Evolutionary conservation across 2,329 filamentous ascomycete genomes (phyloP), one percentile per base, ranked within the genome.

Genomic region (Tricladium varicosporioides): DNA sequence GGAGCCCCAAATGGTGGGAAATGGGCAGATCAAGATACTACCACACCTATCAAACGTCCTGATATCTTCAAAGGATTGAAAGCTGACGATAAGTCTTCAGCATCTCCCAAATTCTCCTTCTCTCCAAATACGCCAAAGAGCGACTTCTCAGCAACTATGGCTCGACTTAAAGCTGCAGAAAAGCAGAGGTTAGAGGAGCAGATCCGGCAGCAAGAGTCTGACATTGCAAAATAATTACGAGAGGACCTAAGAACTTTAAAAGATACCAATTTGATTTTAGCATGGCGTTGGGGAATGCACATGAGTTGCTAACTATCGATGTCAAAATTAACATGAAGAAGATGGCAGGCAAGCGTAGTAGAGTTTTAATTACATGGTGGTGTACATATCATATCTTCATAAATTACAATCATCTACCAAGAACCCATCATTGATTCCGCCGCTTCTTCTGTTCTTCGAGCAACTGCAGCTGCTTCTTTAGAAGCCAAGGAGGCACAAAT

Each of bases 401-500:
- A 42, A 47, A 47, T 18, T 33, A 49, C 27, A 51, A 60, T 56
- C n/a, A 2, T 40, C 4, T 10, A 40, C 36, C n/a, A 40, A 27
- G 3, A 27, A 7, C 4, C 22, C 22, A 27, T 27, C 7, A 27
- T 27, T 27, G 22, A 27, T 27, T 27, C 22, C 22, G 22, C 22
- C 22, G 22, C 22, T 27, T 27, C 22, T 27, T 27, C 22, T 27
- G 22, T 7, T 27, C 22, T 10, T 40, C 36, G 4, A 13, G 36
- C 10, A 40, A n/a, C 36, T 70, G 67, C 57, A 72, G 70, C 55
- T 72, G 53, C 51, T 59, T 61, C 40, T 49, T 62, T 22, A 63
- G 56, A 60, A 69, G 67, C 93, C 93, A 97, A 43, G 84, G 78
- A 0, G 92, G 92, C 65, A 97, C 86, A 72, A 96, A 89, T 0